These are phyloP conservation scores for Tylopilus plumbeoviolaceoides DNA, from an alignment of 768 basidiomycete species.

Conservation along the genomic window DNA sequence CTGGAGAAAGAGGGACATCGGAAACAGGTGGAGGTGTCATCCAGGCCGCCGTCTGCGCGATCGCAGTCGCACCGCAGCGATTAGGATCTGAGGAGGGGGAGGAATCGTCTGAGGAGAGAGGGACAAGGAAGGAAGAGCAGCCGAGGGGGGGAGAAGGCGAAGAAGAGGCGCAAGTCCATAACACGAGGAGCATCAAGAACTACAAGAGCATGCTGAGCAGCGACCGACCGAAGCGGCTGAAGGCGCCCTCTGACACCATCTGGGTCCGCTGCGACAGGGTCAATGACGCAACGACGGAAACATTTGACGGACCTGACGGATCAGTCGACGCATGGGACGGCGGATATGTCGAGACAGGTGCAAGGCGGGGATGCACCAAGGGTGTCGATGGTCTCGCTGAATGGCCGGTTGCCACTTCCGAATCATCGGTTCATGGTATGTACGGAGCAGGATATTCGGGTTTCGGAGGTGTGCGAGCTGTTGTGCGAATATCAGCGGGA, in stretches of 20 bases:
- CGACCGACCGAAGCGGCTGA: constrained; percentile 18
- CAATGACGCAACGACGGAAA: constrained; percentile 50
- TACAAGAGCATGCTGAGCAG: constrained; percentile 80
- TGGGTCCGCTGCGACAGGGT: background rate
- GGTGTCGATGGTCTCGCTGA: constrained; percentile 26
- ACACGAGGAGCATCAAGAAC: constrained; percentile 75
- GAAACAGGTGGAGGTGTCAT: constrained; percentile 53
- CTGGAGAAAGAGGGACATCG: constrained; percentile 39
- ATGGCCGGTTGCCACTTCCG: constrained; percentile 52
- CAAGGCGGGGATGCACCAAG: constrained; percentile 30
- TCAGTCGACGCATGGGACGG: constrained; percentile 68
- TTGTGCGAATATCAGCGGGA: constrained; percentile 79
- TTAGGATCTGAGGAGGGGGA: constrained; percentile 19
- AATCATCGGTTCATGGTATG: constrained; percentile 69
- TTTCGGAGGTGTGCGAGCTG: constrained; percentile 79
- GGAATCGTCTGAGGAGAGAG: background rate
- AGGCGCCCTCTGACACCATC: no score
- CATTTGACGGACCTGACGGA: constrained; percentile 50
- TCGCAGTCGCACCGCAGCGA: constrained; percentile 29
- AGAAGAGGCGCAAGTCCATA: constrained; percentile 33
- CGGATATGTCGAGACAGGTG: constrained; percentile 47
- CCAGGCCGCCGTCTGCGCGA: constrained; percentile 44
- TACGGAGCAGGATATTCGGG: constrained; percentile 66
- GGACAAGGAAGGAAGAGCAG: background rate
- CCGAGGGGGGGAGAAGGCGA: constrained; percentile 20